Percentiles rank a stretch among this genome's conserved stretches.
Evolutionary conservation across 2,329 filamentous ascomycete species (phyloP).

Genomic region (Talaromyces sp.): DNA sequence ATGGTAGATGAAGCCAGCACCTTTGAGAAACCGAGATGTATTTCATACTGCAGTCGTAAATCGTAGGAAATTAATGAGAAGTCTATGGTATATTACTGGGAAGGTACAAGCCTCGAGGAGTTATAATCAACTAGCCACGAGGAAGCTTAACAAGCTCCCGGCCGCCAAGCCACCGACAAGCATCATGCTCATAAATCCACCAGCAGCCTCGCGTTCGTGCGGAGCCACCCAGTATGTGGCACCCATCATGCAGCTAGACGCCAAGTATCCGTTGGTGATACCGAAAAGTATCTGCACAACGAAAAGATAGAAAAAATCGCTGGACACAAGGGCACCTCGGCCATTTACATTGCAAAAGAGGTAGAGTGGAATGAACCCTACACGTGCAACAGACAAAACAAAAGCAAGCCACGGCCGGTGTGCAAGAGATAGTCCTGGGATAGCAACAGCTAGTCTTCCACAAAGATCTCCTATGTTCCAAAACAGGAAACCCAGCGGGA

Average conservation of each 20-base stretch:
- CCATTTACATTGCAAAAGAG: constrained; percentile 85
- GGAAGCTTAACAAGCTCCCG: constrained; percentile 90
- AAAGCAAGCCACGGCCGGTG: constrained; percentile 70
- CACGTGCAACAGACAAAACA: constrained; percentile 64
- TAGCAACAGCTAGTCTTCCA: constrained; percentile 70
- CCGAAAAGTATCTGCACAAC: constrained; percentile 84
- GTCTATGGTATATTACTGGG: too few relatives aligned
- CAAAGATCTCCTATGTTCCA: constrained; percentile 90
- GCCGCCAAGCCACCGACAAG: constrained; percentile 80
- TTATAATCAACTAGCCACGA: constrained; percentile 52
- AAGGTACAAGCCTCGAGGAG: too few relatives aligned
- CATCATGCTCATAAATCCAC: constrained; percentile 90
- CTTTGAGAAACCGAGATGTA: too few relatives aligned
- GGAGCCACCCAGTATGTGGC: constrained; percentile 78
- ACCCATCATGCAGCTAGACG: constrained; percentile 89
- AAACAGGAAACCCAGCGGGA: constrained; percentile 85
- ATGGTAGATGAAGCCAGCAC: too few relatives aligned
- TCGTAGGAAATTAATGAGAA: too few relatives aligned
- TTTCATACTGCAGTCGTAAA: too few relatives aligned
- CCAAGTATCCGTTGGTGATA: constrained; percentile 82
- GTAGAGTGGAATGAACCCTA: constrained; percentile 80
- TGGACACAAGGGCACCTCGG: constrained; percentile 70
- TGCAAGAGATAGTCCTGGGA: constrained; percentile 59
- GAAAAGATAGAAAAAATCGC: constrained; percentile 85
- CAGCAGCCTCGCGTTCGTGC: constrained; percentile 82